phyloP scores from a whole-genome alignment of 768 basidiomycete species.

The Inosperma sp. region DNA sequence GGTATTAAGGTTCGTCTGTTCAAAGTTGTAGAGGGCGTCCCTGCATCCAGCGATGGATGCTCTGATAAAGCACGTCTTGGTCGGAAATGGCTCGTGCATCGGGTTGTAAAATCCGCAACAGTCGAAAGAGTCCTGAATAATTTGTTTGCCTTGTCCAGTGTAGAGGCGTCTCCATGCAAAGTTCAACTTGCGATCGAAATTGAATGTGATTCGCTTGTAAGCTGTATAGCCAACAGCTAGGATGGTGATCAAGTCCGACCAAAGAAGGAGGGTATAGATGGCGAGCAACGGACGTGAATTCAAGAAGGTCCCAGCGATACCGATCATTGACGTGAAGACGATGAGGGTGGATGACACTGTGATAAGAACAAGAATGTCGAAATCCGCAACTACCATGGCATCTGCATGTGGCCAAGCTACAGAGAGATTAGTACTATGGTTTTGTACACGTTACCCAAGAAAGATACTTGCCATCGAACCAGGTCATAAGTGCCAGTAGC shows the following conservation, averaged over 20 bases:
- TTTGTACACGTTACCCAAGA: background rate
- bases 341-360: conserved; percentile 54
- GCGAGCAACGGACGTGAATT: conserved; percentile 67
- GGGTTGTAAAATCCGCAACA: conserved; percentile 68
- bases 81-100: conserved; percentile 55
- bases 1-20: conserved; percentile 40
- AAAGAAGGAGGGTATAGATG: conserved; percentile 62
- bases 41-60: conserved; percentile 66
- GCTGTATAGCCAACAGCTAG: conserved; percentile 59
- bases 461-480: conserved; percentile 48
- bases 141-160: conserved; percentile 46
- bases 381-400: conserved; percentile 57
- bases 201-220: conserved; percentile 56
- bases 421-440: conserved; percentile 7
- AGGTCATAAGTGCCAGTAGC: conserved; percentile 49
- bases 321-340: conserved; percentile 55
- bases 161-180: conserved; percentile 64
- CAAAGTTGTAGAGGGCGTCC: conserved; percentile 50
- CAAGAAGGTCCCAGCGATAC: conserved; percentile 55
- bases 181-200: conserved; percentile 63
- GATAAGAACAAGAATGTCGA: conserved; percentile 50
- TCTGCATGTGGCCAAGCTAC: conserved; percentile 60
- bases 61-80: conserved; percentile 56
- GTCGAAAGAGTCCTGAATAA: conserved; percentile 56
- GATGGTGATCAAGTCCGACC: conserved; percentile 55